Percentiles rank a stretch among this genome's conserved stretches.
Conservation (phyloP, 2,329 filamentous ascomycete species). For the Sporothrix luriei region DNA sequence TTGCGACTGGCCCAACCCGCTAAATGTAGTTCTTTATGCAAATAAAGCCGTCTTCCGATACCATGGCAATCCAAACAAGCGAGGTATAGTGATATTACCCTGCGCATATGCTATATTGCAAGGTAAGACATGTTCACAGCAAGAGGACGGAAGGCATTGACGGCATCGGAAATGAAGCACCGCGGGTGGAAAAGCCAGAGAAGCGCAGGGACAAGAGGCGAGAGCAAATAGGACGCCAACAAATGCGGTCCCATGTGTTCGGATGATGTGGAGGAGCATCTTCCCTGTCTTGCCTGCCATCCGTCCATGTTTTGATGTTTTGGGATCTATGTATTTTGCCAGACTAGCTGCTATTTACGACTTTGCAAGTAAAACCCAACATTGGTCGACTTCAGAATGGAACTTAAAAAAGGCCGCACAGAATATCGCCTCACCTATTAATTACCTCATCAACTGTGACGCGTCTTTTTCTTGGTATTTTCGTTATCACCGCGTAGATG, state of each 20-base stretch:
- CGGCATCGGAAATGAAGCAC: slow-evolving; percentile 30
- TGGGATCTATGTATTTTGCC: neutral
- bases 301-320: neutral
- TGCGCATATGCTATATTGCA: slow-evolving; percentile 6
- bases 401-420: neutral
- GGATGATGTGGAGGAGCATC: slow-evolving; percentile 3
- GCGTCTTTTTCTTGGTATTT: neutral
- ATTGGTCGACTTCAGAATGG: neutral
- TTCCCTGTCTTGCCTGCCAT: neutral
- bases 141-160: slow-evolving; percentile 29
- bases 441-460: neutral
- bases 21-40: neutral
- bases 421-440: neutral
- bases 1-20: slow-evolving; percentile 11
- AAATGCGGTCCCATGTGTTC: slow-evolving; percentile 19
- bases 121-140: slow-evolving; percentile 8
- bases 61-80: slow-evolving; percentile 17
- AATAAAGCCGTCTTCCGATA: neutral
- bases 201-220: slow-evolving; percentile 7
- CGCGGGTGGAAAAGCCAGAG: neutral
- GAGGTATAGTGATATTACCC: neutral
- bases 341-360: neutral
- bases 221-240: neutral
- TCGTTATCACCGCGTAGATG: slow-evolving; percentile 18
- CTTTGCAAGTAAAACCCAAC: neutral